Conservation (phyloP, 2,329 filamentous ascomycete species). For the Tolypocladium nubicola region DNA sequence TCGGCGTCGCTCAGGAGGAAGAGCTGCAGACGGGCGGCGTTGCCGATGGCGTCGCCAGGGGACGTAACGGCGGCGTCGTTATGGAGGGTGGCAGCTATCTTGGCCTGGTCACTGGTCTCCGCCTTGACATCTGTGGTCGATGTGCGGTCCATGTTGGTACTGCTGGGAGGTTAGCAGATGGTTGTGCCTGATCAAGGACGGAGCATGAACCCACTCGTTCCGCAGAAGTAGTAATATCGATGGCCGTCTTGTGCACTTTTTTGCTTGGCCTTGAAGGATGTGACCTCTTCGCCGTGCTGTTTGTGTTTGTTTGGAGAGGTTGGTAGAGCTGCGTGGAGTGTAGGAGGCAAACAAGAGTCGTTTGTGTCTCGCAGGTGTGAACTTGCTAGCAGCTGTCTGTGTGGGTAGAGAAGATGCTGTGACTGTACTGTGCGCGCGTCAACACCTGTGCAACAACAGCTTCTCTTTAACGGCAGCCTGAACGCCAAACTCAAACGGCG, state of each 20-base stretch:
- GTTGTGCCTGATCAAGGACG: background rate
- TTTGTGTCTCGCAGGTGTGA: background rate
- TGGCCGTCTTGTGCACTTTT: background rate
- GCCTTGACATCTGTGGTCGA: background rate
- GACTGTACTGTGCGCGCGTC: background rate
- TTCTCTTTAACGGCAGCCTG: background rate
- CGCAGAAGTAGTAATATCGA: background rate
- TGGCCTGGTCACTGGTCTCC: background rate
- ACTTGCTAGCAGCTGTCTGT: background rate
- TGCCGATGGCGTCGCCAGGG: background rate
- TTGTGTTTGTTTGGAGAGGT: background rate
- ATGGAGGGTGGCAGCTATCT: too few relatives aligned
- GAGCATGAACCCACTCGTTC: background rate
- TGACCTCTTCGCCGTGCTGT: too few relatives aligned
- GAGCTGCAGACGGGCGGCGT: background rate
- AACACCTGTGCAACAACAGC: background rate
- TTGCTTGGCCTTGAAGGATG: background rate
- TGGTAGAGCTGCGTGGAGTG: background rate
- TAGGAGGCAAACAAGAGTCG: background rate
- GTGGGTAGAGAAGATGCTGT: background rate
- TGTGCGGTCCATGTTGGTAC: background rate
- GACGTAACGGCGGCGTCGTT: background rate
- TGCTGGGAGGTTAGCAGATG: background rate
- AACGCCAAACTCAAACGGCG: background rate
- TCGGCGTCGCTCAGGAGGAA: constrained; percentile 7